Percentiles rank a stretch among this genome's conserved stretches.
Evolutionary conservation across 306 rosid species (phyloP).

Genomic region (Fragaria vesca): DNA sequence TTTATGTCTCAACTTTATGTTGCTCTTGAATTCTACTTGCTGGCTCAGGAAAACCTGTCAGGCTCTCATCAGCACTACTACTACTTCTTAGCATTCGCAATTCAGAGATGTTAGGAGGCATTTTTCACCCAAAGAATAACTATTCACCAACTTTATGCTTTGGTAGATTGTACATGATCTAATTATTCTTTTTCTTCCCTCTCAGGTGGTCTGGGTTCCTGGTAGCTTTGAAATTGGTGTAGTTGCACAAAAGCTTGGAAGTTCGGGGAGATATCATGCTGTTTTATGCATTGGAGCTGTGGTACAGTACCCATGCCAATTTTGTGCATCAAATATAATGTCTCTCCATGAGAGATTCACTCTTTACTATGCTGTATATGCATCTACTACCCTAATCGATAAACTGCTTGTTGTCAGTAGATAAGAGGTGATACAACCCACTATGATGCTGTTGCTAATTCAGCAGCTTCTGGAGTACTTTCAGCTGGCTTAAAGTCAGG

Average conservation of each 20-base stretch:
- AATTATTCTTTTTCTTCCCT: slow-evolving; percentile 23
- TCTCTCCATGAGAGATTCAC: slow-evolving; percentile 11
- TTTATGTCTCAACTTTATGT: not conserved
- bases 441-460: slow-evolving; percentile 89
- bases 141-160: not conserved
- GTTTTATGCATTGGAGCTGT: slow-evolving; percentile 92
- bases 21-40: not conserved
- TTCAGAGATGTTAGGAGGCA: not conserved
- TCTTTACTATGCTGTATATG: not conserved
- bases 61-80: too few relatives aligned
- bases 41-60: not conserved
- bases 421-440: slow-evolving; percentile 93
- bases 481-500: slow-evolving; percentile 84
- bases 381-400: not conserved
- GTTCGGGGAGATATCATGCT: slow-evolving; percentile 73
- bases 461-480: slow-evolving; percentile 93
- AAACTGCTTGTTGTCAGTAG: slow-evolving; percentile 39
- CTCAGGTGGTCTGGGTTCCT: slow-evolving; percentile 95
- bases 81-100: not conserved
- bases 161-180: not conserved
- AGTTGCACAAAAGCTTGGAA: slow-evolving; percentile 71
- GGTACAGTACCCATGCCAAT: slow-evolving; percentile 44
- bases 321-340: not conserved
- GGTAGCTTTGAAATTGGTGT: slow-evolving; percentile 91
- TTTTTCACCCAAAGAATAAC: not conserved